Evolutionary conservation across 2,329 filamentous ascomycete genomes (phyloP).

Genomic region (Nigrograna mackinnonii): DNA sequence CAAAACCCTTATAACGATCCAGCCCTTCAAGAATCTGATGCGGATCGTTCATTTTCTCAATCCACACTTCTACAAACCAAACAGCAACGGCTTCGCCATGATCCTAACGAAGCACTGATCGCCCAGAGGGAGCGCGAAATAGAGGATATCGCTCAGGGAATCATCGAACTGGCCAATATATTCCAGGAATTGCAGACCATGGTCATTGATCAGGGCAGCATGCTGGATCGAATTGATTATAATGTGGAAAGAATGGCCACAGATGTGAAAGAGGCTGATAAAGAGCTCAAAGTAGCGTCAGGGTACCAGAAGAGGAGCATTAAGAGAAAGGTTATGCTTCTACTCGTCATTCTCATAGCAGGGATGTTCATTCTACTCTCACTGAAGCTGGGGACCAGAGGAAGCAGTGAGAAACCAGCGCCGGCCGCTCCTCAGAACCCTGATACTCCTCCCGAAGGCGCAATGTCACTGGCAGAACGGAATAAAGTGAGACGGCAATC

Average conservation of each 20-base stretch:
- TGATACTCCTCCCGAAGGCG: constrained; percentile 15
- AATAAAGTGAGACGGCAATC: constrained; percentile 15
- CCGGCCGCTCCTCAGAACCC: constrained; percentile 18
- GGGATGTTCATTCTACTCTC: constrained; percentile 84
- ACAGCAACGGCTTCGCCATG: constrained; percentile 63
- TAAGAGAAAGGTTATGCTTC: constrained; percentile 89
- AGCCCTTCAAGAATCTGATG: constrained; percentile 84
- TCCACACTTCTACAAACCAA: constrained; percentile 81
- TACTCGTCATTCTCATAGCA: constrained; percentile 82
- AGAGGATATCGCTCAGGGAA: constrained; percentile 95
- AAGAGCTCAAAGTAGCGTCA: constrained; percentile 84
- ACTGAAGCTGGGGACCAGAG: constrained; percentile 71
- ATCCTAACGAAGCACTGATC: constrained; percentile 76
- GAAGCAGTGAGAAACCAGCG: constrained; percentile 19
- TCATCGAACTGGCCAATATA: constrained; percentile 94
- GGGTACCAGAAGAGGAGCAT: constrained; percentile 87
- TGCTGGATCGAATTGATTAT: constrained; percentile 65
- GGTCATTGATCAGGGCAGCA: constrained; percentile 63
- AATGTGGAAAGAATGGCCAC: constrained; percentile 96
- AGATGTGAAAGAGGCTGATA: constrained; percentile 90
- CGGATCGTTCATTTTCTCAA: constrained; percentile 90
- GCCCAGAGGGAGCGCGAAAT: constrained; percentile 94
- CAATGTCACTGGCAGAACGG: not conserved
- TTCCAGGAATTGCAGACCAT: constrained; percentile 96
- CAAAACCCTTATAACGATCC: constrained; percentile 78